These are phyloP conservation scores for Blastobotrys aristatus DNA, from an alignment of 1,139 yeast genomes.

Conservation along the genomic window DNA sequence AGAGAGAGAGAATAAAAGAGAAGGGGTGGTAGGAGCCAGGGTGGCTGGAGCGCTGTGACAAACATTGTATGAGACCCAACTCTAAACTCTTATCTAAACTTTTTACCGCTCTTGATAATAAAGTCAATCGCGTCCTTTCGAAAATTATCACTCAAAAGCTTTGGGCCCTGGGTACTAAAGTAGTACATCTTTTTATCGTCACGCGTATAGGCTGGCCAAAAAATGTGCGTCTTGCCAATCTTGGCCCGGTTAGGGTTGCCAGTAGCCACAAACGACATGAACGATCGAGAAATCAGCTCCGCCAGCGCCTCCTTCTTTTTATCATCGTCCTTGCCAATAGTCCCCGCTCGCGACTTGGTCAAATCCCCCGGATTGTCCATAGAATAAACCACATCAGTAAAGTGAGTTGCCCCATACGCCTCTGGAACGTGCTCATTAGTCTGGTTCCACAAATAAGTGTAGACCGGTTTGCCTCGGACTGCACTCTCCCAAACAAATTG, in stretches of 20 bases:
- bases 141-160: background rate
- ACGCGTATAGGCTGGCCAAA: background rate
- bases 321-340: conserved; percentile 11
- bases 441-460: conserved; percentile 23
- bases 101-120: background rate
- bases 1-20: too few species aligned
- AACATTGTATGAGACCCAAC: too few species aligned
- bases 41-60: too few species aligned
- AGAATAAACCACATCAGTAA: conserved; percentile 25
- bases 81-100: background rate
- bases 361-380: conserved; percentile 16
- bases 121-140: conserved; percentile 1
- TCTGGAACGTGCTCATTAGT: conserved; percentile 14
- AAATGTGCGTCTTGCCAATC: background rate
- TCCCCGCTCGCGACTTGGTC: conserved; percentile 1
- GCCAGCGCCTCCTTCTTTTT: conserved; percentile 6
- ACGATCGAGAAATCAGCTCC: conserved; percentile 9
- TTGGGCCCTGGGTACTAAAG: background rate
- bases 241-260: conserved; percentile 15
- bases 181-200: background rate
- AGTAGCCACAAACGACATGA: conserved; percentile 15
- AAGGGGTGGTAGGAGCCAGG: too few species aligned
- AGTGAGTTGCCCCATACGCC: conserved; percentile 20
- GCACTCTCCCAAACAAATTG: conserved; percentile 11
- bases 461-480: conserved; percentile 16